These are phyloP conservation scores for Jaminaea rosea DNA, from an alignment of 1,284 basidiomycete genomes.

Conservation along the genomic window DNA sequence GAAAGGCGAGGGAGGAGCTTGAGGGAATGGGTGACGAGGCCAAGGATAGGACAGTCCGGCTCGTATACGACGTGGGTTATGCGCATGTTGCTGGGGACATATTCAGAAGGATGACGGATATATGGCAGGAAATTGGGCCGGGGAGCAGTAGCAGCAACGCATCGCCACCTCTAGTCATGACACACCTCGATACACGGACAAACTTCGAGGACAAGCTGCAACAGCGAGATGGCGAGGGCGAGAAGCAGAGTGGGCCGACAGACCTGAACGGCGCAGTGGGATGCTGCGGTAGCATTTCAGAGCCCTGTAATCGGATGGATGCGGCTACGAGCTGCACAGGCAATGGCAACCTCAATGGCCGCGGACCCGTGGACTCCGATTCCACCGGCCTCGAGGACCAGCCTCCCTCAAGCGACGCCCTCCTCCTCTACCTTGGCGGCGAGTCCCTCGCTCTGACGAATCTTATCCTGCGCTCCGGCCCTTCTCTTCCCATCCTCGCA, in stretches of 20 bases:
- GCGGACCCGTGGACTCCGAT: too few species aligned
- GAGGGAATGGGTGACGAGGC: too few species aligned
- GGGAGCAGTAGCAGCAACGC: not conserved
- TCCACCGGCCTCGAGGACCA: too few species aligned
- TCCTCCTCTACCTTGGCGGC: slow-evolving; percentile 71
- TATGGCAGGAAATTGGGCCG: slow-evolving; percentile 41
- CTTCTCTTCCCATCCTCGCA: slow-evolving; percentile 53
- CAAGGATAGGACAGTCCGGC: too few species aligned
- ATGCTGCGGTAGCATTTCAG: too few species aligned
- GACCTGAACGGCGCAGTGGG: too few species aligned
- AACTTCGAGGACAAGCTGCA: slow-evolving; percentile 24
- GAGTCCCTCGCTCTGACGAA: slow-evolving; percentile 78
- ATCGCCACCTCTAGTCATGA: slow-evolving; percentile 12
- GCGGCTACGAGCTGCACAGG: too few species aligned
- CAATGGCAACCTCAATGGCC: too few species aligned
- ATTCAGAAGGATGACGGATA: slow-evolving; percentile 46
- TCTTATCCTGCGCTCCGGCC: slow-evolving; percentile 53
- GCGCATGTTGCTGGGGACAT: slow-evolving; percentile 49
- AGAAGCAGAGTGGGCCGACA: not conserved
- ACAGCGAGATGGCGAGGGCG: not conserved
- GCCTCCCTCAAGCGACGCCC: too few species aligned
- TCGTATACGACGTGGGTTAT: slow-evolving; percentile 75
- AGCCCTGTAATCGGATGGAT: too few species aligned
- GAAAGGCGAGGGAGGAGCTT: too few species aligned
- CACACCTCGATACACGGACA: slow-evolving; percentile 25